These are phyloP conservation scores for Macrophomina phaseolina DNA, from an alignment of 2,329 filamentous ascomycete species.

Conservation along the genomic window DNA sequence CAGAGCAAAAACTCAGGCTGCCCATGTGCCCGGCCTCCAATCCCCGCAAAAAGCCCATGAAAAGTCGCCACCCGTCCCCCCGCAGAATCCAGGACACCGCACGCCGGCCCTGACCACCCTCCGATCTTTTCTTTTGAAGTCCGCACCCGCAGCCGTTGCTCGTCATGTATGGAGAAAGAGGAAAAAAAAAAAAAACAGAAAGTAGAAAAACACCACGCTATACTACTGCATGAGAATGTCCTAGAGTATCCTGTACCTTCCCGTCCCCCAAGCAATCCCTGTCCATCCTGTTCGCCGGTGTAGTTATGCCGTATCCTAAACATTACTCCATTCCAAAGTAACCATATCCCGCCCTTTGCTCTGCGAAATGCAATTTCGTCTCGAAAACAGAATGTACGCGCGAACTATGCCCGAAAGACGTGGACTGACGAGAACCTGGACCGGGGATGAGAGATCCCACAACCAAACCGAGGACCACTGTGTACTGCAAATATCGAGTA, in stretches of 20 bases:
- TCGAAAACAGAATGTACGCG: conserved; percentile 4
- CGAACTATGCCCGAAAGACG: background rate
- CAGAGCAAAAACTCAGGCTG: conserved; percentile 14
- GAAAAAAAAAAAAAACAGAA: background rate
- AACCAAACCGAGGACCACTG: background rate
- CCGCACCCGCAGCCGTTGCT: conserved; percentile 10
- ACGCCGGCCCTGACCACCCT: conserved; percentile 1
- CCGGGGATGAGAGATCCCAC: background rate
- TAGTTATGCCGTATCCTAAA: conserved; percentile 16
- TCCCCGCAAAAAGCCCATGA: background rate
- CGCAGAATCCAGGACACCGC: conserved; percentile 6
- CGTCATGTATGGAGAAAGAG: conserved; percentile 2
- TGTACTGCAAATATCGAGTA: conserved; percentile 4
- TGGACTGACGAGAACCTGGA: background rate
- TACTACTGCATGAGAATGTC: background rate
- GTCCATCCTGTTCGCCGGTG: conserved; percentile 14
- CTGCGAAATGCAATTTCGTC: conserved; percentile 21
- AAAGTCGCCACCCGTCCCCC: conserved; percentile 10
- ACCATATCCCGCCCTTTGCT: conserved; percentile 7
- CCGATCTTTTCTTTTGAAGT: background rate
- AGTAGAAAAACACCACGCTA: conserved; percentile 2
- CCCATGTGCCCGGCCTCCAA: background rate
- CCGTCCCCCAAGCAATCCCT: background rate
- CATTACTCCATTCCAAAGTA: conserved; percentile 25
- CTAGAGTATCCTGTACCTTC: conserved; percentile 4